These are phyloP conservation scores for Phytopythium vexans DNA, from an alignment of 352 stramenopile species.

Conservation along the genomic window DNA sequence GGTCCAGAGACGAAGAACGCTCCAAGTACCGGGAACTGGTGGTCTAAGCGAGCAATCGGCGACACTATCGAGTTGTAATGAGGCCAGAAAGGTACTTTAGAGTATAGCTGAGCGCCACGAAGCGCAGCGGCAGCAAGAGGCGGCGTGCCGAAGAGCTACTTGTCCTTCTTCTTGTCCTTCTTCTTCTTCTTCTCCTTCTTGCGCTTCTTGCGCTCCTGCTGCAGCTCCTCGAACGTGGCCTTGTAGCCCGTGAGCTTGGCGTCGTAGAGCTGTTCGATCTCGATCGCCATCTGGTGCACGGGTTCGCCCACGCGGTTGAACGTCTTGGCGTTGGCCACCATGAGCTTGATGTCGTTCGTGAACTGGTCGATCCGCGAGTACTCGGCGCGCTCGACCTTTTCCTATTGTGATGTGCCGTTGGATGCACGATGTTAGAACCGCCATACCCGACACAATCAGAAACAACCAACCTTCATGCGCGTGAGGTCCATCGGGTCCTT, in stretches of 20 bases:
- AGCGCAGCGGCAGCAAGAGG: neutral
- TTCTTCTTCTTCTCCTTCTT: conserved; percentile 91
- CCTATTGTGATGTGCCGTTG: conserved; percentile 6
- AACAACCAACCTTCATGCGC: conserved; percentile 52
- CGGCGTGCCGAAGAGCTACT: conserved; percentile 21
- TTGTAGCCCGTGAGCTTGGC: conserved; percentile 63
- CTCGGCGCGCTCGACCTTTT: conserved; percentile 72
- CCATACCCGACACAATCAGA: neutral
- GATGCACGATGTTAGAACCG: too few species aligned
- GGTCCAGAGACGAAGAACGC: conserved; percentile 23
- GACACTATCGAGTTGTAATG: neutral
- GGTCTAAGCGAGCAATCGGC: too few species aligned
- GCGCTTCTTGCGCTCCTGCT: conserved; percentile 81
- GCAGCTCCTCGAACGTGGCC: conserved; percentile 72
- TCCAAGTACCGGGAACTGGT: too few species aligned
- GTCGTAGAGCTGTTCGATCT: conserved; percentile 75
- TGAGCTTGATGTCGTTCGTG: conserved; percentile 69
- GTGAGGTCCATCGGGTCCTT: conserved; percentile 81
- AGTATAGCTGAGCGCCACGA: neutral
- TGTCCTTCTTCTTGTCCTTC: conserved; percentile 89
- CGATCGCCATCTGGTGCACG: conserved; percentile 81
- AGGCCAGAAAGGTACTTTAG: neutral
- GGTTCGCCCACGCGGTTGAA: conserved; percentile 82
- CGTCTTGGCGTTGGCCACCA: conserved; percentile 81
- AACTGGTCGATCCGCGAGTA: conserved; percentile 81